Percentiles rank a stretch among this genome's conserved stretches.
phyloP scores from a whole-genome alignment of 148 eudicot genomes.

The Mesembryanthemum crystallinum region DNA sequence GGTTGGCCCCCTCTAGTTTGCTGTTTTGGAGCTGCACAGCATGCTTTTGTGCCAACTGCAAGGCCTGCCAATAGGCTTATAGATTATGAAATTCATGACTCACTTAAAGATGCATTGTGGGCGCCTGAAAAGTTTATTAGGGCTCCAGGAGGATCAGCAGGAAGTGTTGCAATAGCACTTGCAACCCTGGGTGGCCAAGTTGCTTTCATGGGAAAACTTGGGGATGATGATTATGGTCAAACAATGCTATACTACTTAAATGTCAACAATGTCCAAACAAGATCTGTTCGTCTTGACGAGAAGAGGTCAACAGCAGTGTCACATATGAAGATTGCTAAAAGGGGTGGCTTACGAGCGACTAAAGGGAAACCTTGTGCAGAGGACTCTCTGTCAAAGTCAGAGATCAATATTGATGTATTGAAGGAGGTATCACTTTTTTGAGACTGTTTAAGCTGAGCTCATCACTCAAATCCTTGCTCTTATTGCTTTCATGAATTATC shows the following conservation, averaged over 20 bases:
- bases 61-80: constrained; percentile 76
- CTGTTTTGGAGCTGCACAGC: constrained; percentile 87
- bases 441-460: not conserved
- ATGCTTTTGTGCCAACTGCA: constrained; percentile 78
- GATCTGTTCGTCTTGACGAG: constrained; percentile 61
- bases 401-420: constrained; percentile 82
- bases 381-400: constrained; percentile 73
- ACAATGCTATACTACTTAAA: constrained; percentile 29
- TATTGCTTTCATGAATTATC: not conserved
- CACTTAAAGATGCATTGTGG: constrained; percentile 71
- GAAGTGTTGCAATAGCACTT: constrained; percentile 80
- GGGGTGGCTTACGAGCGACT: constrained; percentile 64
- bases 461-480: not conserved
- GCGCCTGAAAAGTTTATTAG: constrained; percentile 69
- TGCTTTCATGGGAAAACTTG: constrained; percentile 94
- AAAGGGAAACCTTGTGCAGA: constrained; percentile 75
- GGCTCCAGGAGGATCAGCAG: constrained; percentile 88
- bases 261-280: constrained; percentile 63
- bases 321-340: constrained; percentile 73
- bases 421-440: constrained; percentile 65
- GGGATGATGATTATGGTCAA: constrained; percentile 24
- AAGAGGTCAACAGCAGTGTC: constrained; percentile 62
- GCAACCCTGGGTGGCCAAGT: constrained; percentile 72
- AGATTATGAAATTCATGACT: constrained; percentile 68
- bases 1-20: constrained; percentile 88